Evolutionary conservation across 1,139 yeast genomes (phyloP).

Genomic region (Candida sp.): DNA sequence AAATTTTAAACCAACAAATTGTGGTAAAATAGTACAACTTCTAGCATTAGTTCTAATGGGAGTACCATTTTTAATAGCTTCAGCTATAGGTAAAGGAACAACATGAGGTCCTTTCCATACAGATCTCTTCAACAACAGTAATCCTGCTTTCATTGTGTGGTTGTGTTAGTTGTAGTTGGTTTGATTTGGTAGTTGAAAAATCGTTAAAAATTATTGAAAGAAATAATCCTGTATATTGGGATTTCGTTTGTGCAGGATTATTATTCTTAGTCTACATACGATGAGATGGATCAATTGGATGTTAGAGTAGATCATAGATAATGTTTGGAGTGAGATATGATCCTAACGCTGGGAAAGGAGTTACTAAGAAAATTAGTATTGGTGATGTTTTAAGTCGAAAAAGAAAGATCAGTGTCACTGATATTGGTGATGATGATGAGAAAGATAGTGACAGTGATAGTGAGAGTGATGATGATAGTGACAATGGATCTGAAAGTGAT

Average conservation of each 20-base stretch:
- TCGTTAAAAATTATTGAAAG: not conserved
- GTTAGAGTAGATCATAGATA: not conserved
- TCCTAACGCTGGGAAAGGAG: constrained; percentile 32
- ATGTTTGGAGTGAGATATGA: constrained; percentile 70
- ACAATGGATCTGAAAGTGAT: constrained; percentile 8
- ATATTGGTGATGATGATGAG: constrained; percentile 8
- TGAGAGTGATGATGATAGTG: constrained; percentile 6
- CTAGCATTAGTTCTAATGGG: constrained; percentile 95
- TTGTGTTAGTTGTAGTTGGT: no score
- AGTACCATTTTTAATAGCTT: constrained; percentile 75
- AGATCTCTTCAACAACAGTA: constrained; percentile 56
- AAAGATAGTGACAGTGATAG: constrained; percentile 9
- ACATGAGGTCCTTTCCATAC: constrained; percentile 95
- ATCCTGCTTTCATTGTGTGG: constrained; percentile 58
- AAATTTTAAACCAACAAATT: constrained; percentile 89
- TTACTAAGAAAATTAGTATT: constrained; percentile 9
- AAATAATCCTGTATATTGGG: not conserved
- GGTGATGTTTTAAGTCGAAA: constrained; percentile 2
- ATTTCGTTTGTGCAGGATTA: constrained; percentile 1
- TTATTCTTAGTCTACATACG: not conserved
- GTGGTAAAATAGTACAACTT: constrained; percentile 90
- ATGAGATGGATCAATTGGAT: constrained; percentile 3
- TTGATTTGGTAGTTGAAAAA: constrained; percentile 2
- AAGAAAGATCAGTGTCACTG: constrained; percentile 9
- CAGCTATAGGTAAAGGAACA: constrained; percentile 87